phyloP scores from a whole-genome alignment of 1,284 basidiomycete genomes.

The Leccinum huronense region DNA sequence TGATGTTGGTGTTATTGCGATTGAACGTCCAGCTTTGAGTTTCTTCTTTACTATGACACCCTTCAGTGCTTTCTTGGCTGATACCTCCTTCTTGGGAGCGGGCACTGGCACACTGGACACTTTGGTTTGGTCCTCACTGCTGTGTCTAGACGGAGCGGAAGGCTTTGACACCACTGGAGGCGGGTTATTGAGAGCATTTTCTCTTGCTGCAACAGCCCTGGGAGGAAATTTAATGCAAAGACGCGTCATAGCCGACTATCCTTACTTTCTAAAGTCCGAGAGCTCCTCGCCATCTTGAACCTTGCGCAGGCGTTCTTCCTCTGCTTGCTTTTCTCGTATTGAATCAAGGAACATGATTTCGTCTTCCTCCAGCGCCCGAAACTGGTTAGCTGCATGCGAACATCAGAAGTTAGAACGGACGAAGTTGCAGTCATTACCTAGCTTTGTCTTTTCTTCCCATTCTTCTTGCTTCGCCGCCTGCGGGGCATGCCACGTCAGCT shows the following conservation, averaged over 20 bases:
- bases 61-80: slow-evolving; percentile 59
- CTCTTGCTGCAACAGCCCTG: slow-evolving; percentile 75
- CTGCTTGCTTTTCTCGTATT: slow-evolving; percentile 70
- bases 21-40: slow-evolving; percentile 39
- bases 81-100: slow-evolving; percentile 47
- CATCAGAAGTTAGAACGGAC: slow-evolving; percentile 13
- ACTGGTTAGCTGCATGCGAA: slow-evolving; percentile 71
- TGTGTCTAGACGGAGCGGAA: slow-evolving; percentile 18
- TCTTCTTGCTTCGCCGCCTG: slow-evolving; percentile 88
- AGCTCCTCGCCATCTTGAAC: slow-evolving; percentile 81
- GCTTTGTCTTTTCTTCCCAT: slow-evolving; percentile 91
- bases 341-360: slow-evolving; percentile 88
- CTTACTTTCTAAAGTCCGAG: slow-evolving; percentile 73
- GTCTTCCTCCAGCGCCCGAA: slow-evolving; percentile 86
- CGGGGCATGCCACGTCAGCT: slow-evolving; percentile 24
- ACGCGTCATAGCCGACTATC: slow-evolving; percentile 22
- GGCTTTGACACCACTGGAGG: slow-evolving; percentile 23
- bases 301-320: slow-evolving; percentile 71
- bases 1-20: slow-evolving; percentile 21
- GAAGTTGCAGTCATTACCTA: slow-evolving; percentile 47
- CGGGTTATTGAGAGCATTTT: slow-evolving; percentile 49
- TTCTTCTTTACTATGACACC: slow-evolving; percentile 80
- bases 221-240: slow-evolving; percentile 19
- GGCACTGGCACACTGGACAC: not conserved
- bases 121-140: slow-evolving; percentile 28